Percentiles rank a stretch among this genome's conserved stretches.
These are phyloP conservation scores for Dimocarpus longan DNA, from an alignment of 345 rosid genomes.

Conservation along the genomic window DNA sequence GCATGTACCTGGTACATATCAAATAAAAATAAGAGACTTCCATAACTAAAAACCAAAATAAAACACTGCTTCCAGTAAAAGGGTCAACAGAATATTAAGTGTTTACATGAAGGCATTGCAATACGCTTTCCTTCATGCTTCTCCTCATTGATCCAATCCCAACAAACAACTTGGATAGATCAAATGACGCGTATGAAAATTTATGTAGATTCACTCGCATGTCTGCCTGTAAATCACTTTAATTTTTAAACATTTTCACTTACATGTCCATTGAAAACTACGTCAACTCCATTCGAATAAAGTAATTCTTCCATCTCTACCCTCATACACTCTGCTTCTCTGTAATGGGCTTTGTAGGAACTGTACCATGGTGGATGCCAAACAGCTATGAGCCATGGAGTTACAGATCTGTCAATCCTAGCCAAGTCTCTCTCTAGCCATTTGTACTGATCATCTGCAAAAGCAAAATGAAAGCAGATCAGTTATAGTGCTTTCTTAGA, in stretches of 20 bases:
- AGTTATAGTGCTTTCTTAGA: neutral
- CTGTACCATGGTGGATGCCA: conserved; percentile 96
- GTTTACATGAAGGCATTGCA: neutral
- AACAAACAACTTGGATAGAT: neutral
- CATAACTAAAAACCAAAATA: conserved; percentile 1
- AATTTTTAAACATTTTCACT: conserved; percentile 13
- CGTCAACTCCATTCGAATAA: conserved; percentile 59
- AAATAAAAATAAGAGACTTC: neutral
- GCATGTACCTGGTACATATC: conserved; percentile 69
- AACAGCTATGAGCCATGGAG: conserved; percentile 88
- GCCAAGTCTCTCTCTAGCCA: conserved; percentile 81
- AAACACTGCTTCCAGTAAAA: neutral
- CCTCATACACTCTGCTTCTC: conserved; percentile 91
- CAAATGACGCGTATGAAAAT: neutral
- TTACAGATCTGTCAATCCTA: conserved; percentile 61
- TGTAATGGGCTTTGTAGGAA: conserved; percentile 76
- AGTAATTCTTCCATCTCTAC: conserved; percentile 78
- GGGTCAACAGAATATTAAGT: neutral
- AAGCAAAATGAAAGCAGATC: conserved; percentile 11
- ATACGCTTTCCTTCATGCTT: neutral
- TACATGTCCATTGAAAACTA: conserved; percentile 87
- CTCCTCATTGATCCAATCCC: neutral
- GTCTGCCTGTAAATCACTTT: neutral
- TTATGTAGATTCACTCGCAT: neutral
- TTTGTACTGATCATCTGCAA: conserved; percentile 70